phyloP scores from a whole-genome alignment of 768 basidiomycete genomes.

The Hericium alpestre region DNA sequence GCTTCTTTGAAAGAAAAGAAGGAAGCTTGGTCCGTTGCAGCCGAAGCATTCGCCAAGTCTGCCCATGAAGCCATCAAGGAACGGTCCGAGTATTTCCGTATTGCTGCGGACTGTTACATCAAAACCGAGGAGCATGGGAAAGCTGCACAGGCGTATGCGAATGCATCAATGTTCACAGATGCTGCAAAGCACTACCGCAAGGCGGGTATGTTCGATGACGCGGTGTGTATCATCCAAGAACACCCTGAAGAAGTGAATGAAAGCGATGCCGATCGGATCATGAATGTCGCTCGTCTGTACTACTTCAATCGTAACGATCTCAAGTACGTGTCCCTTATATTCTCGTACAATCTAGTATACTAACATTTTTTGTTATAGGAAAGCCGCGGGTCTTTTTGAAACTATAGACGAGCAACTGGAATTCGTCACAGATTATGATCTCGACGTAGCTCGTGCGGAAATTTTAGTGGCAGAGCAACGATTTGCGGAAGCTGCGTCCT shows the following conservation, averaged over 20 bases:
- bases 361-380: background rate
- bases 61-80: slow-evolving; percentile 15
- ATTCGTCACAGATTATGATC: background rate
- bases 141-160: slow-evolving; percentile 36
- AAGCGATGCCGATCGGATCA: slow-evolving; percentile 26
- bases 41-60: slow-evolving; percentile 37
- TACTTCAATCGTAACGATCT: slow-evolving; percentile 30
- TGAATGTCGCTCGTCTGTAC: slow-evolving; percentile 33
- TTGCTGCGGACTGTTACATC: slow-evolving; percentile 38
- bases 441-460: background rate
- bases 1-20: background rate
- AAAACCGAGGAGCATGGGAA: slow-evolving; percentile 24
- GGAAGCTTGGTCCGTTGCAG: slow-evolving; percentile 24
- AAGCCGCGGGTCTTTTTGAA: background rate
- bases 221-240: slow-evolving; percentile 31
- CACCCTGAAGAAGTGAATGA: slow-evolving; percentile 23
- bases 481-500: background rate
- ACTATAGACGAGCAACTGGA: background rate
- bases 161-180: slow-evolving; percentile 31
- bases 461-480: background rate
- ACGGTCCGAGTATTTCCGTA: slow-evolving; percentile 21
- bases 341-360: background rate
- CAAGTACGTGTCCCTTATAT: slow-evolving; percentile 15
- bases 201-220: slow-evolving; percentile 41
- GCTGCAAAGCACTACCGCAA: slow-evolving; percentile 40